Conservation (phyloP, 2,329 filamentous ascomycete species). For the Penicillium sp. region DNA sequence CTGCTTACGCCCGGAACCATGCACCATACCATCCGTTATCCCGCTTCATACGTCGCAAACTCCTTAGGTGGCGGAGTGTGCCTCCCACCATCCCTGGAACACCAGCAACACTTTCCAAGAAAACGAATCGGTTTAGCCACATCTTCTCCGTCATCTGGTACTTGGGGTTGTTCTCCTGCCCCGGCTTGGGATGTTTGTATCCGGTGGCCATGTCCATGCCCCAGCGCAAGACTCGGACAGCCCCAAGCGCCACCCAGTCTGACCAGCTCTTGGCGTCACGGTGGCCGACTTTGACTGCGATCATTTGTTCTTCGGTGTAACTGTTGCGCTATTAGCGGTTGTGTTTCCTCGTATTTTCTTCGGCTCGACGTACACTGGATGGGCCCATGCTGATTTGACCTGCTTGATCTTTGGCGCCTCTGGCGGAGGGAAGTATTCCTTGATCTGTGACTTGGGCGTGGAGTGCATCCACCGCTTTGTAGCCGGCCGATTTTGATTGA, state of each 20-base stretch:
- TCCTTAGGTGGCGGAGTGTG: slow-evolving; percentile 88
- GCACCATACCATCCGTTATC: slow-evolving; percentile 81
- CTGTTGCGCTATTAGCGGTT: slow-evolving; percentile 25
- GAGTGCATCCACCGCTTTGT: slow-evolving; percentile 44
- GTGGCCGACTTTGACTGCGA: slow-evolving; percentile 73
- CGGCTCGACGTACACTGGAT: slow-evolving; percentile 56
- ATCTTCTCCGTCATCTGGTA: slow-evolving; percentile 81
- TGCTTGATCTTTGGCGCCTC: slow-evolving; percentile 65
- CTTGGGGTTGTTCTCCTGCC: slow-evolving; percentile 51
- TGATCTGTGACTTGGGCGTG: slow-evolving; percentile 41
- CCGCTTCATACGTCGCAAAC: slow-evolving; percentile 80
- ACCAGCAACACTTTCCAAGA: slow-evolving; percentile 91
- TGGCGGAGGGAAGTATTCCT: slow-evolving; percentile 62
- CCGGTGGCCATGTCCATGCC: slow-evolving; percentile 83
- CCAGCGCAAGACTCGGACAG: slow-evolving; percentile 77
- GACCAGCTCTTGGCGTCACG: slow-evolving; percentile 73
- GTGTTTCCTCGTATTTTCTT: not conserved
- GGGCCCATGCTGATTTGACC: slow-evolving; percentile 70
- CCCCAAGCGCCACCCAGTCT: slow-evolving; percentile 77
- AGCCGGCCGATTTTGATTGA: slow-evolving; percentile 22
- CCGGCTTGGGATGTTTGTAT: slow-evolving; percentile 70
- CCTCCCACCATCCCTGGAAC: slow-evolving; percentile 97
- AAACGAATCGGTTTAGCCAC: slow-evolving; percentile 89
- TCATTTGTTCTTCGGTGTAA: slow-evolving; percentile 82
- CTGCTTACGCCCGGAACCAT: not conserved